Evolutionary conservation across 2,329 filamentous ascomycete species (phyloP).

Genomic region (Colletotrichum filicis): DNA sequence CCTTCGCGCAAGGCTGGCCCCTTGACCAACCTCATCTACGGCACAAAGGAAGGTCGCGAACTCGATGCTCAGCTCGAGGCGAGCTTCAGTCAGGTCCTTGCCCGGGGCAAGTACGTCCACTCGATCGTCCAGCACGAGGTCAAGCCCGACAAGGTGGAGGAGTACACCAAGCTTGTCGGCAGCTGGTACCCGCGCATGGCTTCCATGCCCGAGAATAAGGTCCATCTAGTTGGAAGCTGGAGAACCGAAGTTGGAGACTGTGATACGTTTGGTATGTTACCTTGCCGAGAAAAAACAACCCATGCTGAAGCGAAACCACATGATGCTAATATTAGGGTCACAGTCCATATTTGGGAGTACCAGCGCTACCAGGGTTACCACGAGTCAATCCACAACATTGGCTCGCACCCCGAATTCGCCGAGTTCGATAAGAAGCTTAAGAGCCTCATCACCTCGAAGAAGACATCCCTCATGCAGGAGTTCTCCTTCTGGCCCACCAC

Average conservation of each 20-base stretch:
- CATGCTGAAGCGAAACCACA: constrained; percentile 10
- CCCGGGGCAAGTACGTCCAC: constrained; percentile 97
- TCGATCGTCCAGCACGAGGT: constrained; percentile 97
- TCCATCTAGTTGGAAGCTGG: constrained; percentile 97
- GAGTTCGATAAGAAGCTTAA: constrained; percentile 89
- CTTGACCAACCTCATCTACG: constrained; percentile 91
- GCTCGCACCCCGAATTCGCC: constrained; percentile 83
- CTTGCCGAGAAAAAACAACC: background rate
- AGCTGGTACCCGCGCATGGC: constrained; percentile 95
- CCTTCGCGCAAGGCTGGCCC: constrained; percentile 75
- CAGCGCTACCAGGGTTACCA: constrained; percentile 97
- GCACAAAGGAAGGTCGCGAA: constrained; percentile 93
- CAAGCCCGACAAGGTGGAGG: constrained; percentile 93
- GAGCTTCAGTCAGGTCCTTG: constrained; percentile 94
- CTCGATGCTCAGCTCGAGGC: constrained; percentile 96
- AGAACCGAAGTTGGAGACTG: constrained; percentile 97
- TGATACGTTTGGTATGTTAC: constrained; percentile 86
- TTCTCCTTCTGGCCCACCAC: constrained; percentile 99
- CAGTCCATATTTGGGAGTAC: constrained; percentile 99
- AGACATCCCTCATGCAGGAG: constrained; percentile 96
- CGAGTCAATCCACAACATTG: constrained; percentile 86
- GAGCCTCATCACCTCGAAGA: constrained; percentile 84
- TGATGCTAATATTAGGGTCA: constrained; percentile 25
- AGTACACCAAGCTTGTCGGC: constrained; percentile 91
- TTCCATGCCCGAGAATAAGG: constrained; percentile 85